phyloP scores from a whole-genome alignment of 139 green algal genomes.

The Tetraselmis chui region DNA sequence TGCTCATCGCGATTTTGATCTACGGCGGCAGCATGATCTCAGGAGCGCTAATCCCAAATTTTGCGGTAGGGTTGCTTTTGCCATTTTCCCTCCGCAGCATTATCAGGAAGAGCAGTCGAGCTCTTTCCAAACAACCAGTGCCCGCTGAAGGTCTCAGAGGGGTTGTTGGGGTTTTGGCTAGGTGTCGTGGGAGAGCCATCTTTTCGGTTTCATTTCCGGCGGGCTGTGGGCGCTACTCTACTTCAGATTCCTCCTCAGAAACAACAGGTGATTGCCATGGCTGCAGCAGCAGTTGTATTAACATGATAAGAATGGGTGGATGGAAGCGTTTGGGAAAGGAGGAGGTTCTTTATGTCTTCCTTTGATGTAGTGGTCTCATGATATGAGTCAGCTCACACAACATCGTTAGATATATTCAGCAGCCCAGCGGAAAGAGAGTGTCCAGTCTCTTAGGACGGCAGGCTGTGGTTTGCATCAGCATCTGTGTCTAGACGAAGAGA shows the following conservation, averaged over 20 bases:
- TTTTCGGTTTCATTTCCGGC: not conserved
- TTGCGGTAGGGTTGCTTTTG: not conserved
- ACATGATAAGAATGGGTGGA: not conserved
- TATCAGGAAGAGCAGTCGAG: too few species aligned
- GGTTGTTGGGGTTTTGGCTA: not conserved
- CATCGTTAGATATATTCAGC: not conserved
- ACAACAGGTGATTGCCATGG: not conserved
- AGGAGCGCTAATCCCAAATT: not conserved
- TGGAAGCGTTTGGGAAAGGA: not conserved
- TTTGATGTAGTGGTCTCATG: not conserved
- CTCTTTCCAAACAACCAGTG: not conserved
- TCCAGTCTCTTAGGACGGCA: not conserved
- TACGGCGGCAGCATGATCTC: not conserved
- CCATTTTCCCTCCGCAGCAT: too few species aligned
- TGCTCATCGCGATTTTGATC: not conserved
- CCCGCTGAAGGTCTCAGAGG: not conserved
- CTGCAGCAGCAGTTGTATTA: not conserved
- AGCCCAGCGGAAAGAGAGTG: not conserved
- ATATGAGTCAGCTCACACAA: not conserved
- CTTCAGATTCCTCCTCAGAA: not conserved
- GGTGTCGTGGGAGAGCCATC: not conserved
- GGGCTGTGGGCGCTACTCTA: not conserved
- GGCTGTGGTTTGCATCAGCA: too few species aligned
- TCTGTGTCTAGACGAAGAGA: not conserved
- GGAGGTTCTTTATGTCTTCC: not conserved